Percentiles rank a stretch among this genome's conserved stretches.
phyloP scores from a whole-genome alignment of 2,329 filamentous ascomycete species.

The Xylaria sp. region DNA sequence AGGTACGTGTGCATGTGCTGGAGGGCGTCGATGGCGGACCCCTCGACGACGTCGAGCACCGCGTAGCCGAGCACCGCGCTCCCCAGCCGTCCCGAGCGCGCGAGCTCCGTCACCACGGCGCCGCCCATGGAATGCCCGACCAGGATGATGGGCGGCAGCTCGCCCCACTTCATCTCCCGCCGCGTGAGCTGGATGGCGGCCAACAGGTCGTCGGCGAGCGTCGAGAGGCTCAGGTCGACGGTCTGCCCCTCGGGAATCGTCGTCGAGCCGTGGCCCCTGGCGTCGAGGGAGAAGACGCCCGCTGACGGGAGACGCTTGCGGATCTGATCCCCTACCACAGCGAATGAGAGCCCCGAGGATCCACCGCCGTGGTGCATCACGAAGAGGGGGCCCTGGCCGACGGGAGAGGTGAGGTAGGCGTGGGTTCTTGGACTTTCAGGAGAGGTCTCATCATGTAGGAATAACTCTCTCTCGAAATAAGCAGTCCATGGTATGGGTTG shows the following conservation, averaged over 20 bases:
- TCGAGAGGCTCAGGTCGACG: slow-evolving; percentile 75
- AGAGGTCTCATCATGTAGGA: slow-evolving; percentile 64
- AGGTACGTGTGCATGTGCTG: slow-evolving; percentile 95
- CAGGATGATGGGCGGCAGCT: slow-evolving; percentile 78
- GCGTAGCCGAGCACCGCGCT: slow-evolving; percentile 81
- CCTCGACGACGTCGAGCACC: slow-evolving; percentile 94
- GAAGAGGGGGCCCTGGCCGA: slow-evolving; percentile 80
- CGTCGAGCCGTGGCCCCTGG: slow-evolving; percentile 84
- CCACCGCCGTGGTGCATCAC: slow-evolving; percentile 96
- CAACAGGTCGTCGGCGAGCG: slow-evolving; percentile 77
- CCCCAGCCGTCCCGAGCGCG: slow-evolving; percentile 73
- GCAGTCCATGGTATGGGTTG: slow-evolving; percentile 84
- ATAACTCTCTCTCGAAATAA: slow-evolving; percentile 90
- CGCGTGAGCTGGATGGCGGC: slow-evolving; percentile 75
- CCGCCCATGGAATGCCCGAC: slow-evolving; percentile 94
- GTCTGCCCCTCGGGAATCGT: slow-evolving; percentile 54
- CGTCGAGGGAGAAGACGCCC: slow-evolving; percentile 86
- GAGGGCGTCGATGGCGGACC: slow-evolving; percentile 93
- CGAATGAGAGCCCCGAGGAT: slow-evolving; percentile 92
- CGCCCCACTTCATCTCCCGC: slow-evolving; percentile 74
- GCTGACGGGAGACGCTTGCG: slow-evolving; percentile 79
- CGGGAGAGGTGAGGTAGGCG: slow-evolving; percentile 86
- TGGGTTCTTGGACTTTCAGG: slow-evolving; percentile 72
- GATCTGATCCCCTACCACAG: slow-evolving; percentile 80
- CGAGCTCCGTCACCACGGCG: slow-evolving; percentile 87